Percentiles rank a stretch among this genome's conserved stretches.
Conservation (phyloP, 2,329 filamentous ascomycete species). For the Fusarium denticulatum region DNA sequence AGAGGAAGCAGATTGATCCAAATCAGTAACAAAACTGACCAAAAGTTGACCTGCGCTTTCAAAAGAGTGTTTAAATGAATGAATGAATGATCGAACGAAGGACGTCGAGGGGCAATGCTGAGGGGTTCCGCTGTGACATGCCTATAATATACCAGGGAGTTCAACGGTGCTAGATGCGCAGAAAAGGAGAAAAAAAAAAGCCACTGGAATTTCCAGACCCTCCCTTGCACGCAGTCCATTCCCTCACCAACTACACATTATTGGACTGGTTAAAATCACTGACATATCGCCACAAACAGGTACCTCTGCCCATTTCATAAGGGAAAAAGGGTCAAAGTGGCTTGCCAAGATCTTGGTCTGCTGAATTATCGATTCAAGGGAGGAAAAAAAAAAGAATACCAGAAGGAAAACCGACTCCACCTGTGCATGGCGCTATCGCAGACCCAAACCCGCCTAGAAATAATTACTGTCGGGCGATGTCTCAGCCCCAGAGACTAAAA, state of each 20-base stretch:
- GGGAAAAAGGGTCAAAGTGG: neutral
- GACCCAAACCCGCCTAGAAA: neutral
- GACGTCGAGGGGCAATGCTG: neutral
- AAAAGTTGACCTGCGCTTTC: neutral
- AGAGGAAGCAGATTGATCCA: conserved; percentile 4
- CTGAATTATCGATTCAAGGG: conserved; percentile 2
- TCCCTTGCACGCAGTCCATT: conserved; percentile 5
- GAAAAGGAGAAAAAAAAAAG: conserved; percentile 17
- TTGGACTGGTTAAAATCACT: neutral
- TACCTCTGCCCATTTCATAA: neutral
- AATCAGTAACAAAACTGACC: conserved; percentile 2
- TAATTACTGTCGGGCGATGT: neutral
- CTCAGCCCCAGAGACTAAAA: neutral
- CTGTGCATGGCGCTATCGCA: neutral
- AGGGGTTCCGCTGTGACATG: neutral
- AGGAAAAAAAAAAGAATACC: conserved; percentile 6
- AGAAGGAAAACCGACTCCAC: neutral
- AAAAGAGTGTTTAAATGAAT: conserved; percentile 4
- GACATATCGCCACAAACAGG: neutral
- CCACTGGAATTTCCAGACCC: conserved; percentile 17
- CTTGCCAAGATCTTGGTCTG: neutral
- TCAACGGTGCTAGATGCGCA: neutral
- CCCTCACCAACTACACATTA: neutral
- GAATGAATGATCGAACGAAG: conserved; percentile 1
- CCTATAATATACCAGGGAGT: conserved; percentile 16